These are phyloP conservation scores for Lactarius akahatsu DNA, from an alignment of 768 basidiomycete genomes.

Conservation along the genomic window DNA sequence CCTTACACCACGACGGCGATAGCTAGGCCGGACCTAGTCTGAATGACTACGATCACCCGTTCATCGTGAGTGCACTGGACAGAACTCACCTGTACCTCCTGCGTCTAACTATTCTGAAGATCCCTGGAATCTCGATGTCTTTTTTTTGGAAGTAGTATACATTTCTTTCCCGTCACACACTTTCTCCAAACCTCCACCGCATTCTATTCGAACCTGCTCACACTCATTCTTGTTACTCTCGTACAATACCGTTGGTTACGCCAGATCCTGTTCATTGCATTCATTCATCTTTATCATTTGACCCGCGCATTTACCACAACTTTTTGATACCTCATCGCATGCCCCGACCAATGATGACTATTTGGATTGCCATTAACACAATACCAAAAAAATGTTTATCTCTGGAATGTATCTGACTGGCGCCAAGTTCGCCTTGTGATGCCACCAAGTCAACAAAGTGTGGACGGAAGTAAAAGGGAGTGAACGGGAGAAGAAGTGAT, in stretches of 20 bases:
- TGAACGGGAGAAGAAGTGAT: neutral
- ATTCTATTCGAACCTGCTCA: neutral
- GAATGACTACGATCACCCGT: neutral
- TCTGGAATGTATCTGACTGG: slow-evolving; percentile 15
- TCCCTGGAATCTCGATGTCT: neutral
- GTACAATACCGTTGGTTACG: slow-evolving; percentile 13
- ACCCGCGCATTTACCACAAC: slow-evolving; percentile 27
- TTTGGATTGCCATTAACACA: slow-evolving; percentile 25
- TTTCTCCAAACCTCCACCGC: neutral
- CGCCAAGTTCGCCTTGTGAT: slow-evolving; percentile 2
- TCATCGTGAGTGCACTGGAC: neutral
- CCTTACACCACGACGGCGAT: slow-evolving; percentile 81
- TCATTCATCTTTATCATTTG: slow-evolving; percentile 23
- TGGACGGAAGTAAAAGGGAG: slow-evolving; percentile 21
- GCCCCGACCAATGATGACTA: slow-evolving; percentile 21
- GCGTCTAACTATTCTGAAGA: neutral
- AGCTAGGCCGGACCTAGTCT: slow-evolving; percentile 15
- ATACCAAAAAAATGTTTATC: slow-evolving; percentile 8
- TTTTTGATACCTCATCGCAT: slow-evolving; percentile 29
- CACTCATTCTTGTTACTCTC: slow-evolving; percentile 21
- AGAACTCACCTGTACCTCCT: slow-evolving; percentile 1
- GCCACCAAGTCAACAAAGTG: neutral
- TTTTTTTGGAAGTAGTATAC: neutral
- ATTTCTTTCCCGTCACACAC: neutral
- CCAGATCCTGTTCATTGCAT: slow-evolving; percentile 22